Base-by-base conservation (phyloP, 139 green algal species). In the Coelastrella sp. region DNA sequence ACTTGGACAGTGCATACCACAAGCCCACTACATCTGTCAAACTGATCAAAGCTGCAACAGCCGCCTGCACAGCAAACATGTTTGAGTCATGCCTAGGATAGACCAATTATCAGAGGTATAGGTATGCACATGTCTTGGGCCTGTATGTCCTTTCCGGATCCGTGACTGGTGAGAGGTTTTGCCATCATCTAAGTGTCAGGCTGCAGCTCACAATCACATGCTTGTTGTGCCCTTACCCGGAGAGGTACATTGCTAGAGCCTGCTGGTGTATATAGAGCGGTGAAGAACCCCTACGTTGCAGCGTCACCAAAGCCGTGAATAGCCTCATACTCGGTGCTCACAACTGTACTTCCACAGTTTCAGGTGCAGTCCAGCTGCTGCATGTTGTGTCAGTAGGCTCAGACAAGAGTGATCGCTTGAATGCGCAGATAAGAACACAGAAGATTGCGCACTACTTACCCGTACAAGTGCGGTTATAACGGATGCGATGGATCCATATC, bases 1-100 rank as follows among this genome's bases (percentile, higher is more conserved):
- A 35, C 78, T 84, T 84, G 9, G 41, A 76, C 23, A 84, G 27
- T 13, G 78, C 78, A 66, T 74, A 74, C 78, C 78, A 84, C 62
- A 84, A 43, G 21, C 37, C 30, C n/a, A 66, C 78, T 13, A 84
- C 60, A n/a, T 84, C 78, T 53, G 78, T 57, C 9, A 57, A 21
- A 35, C 75, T 82, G 75, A 82, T 82, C 3, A 11, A 23, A n/a
- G 75, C 75, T 69, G 75, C 75, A 38, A 82, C 27, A 2, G 27
- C 37, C 11, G 45, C 53, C 75, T 82, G 75, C 75, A 45, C 0
- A 13, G 40, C 7, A n/a, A n/a, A n/a, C n/a, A n/a, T n/a, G n/a
- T n/a, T n/a, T n/a, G n/a, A n/a, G n/a, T n/a, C n/a, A n/a, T n/a
- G n/a, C n/a, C n/a, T n/a, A n/a, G n/a, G n/a, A n/a, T n/a, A n/a